Percentiles rank a stretch among this genome's conserved stretches.
Evolutionary conservation across 176 grass and related monocot genomes (phyloP).

Genomic region (Phragmites australis): DNA sequence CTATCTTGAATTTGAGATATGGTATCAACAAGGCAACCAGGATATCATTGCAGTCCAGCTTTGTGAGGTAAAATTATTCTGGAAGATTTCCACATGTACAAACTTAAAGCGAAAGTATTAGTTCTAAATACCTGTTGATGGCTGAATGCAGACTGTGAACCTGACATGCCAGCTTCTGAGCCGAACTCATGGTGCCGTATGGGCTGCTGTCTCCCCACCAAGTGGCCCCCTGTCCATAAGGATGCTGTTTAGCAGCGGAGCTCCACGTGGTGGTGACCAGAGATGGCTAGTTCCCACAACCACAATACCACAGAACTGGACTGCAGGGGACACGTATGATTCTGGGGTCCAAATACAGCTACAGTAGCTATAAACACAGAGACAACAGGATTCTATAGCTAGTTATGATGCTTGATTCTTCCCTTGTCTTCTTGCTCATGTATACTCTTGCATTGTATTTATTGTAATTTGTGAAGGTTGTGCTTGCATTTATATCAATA

Average conservation of each 20-base stretch:
- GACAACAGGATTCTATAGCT: conserved; percentile 7
- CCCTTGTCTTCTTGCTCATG: background rate
- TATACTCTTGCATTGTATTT: background rate
- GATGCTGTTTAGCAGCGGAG: conserved; percentile 59
- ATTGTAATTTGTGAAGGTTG: conserved; percentile 2
- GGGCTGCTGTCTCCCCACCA: conserved; percentile 55
- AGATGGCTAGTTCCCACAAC: conserved; percentile 56
- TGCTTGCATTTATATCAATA: conserved; percentile 15
- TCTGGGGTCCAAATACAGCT: conserved; percentile 64
- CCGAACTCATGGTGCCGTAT: conserved; percentile 63
- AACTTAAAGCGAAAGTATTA: background rate
- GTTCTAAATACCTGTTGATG: conserved; percentile 34
- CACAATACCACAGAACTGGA: conserved; percentile 69
- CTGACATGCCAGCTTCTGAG: conserved; percentile 66
- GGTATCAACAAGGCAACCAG: conserved; percentile 63
- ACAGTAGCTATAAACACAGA: conserved; percentile 17
- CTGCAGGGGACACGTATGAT: conserved; percentile 58
- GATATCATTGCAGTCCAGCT: conserved; percentile 61
- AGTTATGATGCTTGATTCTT: conserved; percentile 11
- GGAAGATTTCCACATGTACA: background rate
- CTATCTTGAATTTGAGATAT: conserved; percentile 73
- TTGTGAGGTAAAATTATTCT: conserved; percentile 53
- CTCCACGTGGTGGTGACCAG: conserved; percentile 24
- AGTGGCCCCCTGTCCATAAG: conserved; percentile 61
- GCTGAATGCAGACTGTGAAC: conserved; percentile 56